Conservation (phyloP, 2,329 filamentous ascomycete genomes). For the Microcyclosporella mali region DNA sequence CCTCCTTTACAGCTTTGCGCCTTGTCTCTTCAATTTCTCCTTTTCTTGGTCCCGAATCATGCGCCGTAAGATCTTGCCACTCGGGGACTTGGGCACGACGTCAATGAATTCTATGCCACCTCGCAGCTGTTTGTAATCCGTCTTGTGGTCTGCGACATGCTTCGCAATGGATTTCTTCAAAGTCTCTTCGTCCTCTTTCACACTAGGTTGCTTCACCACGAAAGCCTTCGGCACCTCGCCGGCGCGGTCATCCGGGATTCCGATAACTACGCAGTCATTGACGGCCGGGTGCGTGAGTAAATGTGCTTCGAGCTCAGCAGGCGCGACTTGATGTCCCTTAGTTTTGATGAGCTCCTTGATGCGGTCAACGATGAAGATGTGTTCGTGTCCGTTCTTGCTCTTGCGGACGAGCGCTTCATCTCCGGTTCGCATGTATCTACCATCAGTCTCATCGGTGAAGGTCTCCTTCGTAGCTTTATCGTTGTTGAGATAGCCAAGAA, state of each 20-base stretch:
- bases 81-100: constrained; percentile 55
- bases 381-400: constrained; percentile 63
- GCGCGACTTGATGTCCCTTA: constrained; percentile 74
- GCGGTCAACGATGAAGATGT: constrained; percentile 78
- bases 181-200: constrained; percentile 45
- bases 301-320: constrained; percentile 75
- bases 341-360: constrained; percentile 55
- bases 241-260: constrained; percentile 57
- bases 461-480: constrained; percentile 68
- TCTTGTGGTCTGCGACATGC: constrained; percentile 56
- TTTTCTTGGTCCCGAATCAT: constrained; percentile 68
- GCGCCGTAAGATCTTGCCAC: constrained; percentile 57
- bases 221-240: constrained; percentile 61
- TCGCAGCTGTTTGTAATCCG: constrained; percentile 56
- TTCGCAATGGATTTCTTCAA: constrained; percentile 49
- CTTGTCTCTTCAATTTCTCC: constrained; percentile 57
- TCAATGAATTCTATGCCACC: constrained; percentile 55
- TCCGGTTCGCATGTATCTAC: constrained; percentile 69
- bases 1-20: constrained; percentile 62
- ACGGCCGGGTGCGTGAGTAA: constrained; percentile 68
- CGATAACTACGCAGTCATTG: constrained; percentile 74
- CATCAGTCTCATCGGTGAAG: constrained; percentile 55
- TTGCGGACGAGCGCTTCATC: constrained; percentile 71
- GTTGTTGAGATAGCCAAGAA: constrained; percentile 82
- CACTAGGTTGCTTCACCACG: constrained; percentile 51